Percentiles rank a stretch among this genome's conserved stretches.
phyloP scores from a whole-genome alignment of 306 rosid species.

The Vigna angularis region DNA sequence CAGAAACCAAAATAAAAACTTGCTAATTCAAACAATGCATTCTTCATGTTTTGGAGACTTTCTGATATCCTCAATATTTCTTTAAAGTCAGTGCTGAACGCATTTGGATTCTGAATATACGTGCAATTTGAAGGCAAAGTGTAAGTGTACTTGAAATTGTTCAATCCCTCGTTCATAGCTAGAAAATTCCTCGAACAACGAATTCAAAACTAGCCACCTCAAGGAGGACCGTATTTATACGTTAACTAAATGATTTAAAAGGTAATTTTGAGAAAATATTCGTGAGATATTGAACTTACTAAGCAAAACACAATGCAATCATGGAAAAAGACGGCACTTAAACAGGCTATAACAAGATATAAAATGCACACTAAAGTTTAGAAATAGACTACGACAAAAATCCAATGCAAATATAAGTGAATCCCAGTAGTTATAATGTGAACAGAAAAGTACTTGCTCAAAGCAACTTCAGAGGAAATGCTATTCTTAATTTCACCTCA shows the following conservation, averaged over 20 bases:
- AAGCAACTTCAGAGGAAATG: conserved; percentile 35
- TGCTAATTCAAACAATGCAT: not conserved
- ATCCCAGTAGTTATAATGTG: not conserved
- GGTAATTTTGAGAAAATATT: not conserved
- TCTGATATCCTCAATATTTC: not conserved
- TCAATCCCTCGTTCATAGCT: not conserved
- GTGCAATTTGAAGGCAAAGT: not conserved
- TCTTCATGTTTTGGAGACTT: not conserved
- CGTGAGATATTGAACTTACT: not conserved
- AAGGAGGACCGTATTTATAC: not conserved
- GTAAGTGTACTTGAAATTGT: not conserved
- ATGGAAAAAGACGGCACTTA: not conserved
- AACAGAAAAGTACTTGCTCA: conserved; percentile 28
- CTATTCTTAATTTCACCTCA: conserved; percentile 34
- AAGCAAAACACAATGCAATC: not conserved
- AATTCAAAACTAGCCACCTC: not conserved
- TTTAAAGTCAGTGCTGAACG: no score
- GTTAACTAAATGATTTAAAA: not conserved
- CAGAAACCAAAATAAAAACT: no score
- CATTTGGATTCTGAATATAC: no score
- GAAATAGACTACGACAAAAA: not conserved
- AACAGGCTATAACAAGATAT: not conserved
- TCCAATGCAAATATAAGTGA: conserved; percentile 13
- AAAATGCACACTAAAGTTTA: not conserved
- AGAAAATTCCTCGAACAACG: no score